Evolutionary conservation across 176 grass and related monocot species (phyloP).

Genomic region (Elymus sibiricus): DNA sequence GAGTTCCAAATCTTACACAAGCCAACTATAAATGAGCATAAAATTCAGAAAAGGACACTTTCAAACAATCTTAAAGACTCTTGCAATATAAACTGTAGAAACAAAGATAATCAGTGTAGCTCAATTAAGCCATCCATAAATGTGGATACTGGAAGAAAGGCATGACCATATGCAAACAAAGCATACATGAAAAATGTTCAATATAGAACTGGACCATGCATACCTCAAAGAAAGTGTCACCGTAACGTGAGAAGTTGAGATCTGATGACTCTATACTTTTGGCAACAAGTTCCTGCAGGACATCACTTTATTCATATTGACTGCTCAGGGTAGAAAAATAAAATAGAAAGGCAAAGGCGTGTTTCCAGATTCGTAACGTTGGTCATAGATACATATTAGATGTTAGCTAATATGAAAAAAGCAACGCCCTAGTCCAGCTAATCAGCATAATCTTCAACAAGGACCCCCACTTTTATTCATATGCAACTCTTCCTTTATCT

Average conservation of each 20-base stretch:
- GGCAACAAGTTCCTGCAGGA: conserved; percentile 84
- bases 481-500: neutral
- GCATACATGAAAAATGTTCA: conserved; percentile 9
- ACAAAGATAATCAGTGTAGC: neutral
- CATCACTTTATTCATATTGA: neutral
- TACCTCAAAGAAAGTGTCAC: conserved; percentile 98
- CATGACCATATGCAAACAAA: neutral
- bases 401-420: neutral
- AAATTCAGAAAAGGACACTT: neutral
- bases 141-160: neutral
- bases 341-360: neutral
- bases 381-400: conserved; percentile 5
- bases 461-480: neutral
- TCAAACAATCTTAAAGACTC: neutral
- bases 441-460: neutral
- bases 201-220: neutral
- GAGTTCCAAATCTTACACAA: neutral
- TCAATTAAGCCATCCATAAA: neutral
- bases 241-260: conserved; percentile 97
- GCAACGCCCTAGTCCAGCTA: neutral
- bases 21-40: neutral
- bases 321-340: neutral
- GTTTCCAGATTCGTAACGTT: neutral
- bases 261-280: conserved; percentile 92
- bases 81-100: neutral